Evolutionary conservation across 2,329 filamentous ascomycete genomes (phyloP).

Genomic region (Stenocarpella maydis): DNA sequence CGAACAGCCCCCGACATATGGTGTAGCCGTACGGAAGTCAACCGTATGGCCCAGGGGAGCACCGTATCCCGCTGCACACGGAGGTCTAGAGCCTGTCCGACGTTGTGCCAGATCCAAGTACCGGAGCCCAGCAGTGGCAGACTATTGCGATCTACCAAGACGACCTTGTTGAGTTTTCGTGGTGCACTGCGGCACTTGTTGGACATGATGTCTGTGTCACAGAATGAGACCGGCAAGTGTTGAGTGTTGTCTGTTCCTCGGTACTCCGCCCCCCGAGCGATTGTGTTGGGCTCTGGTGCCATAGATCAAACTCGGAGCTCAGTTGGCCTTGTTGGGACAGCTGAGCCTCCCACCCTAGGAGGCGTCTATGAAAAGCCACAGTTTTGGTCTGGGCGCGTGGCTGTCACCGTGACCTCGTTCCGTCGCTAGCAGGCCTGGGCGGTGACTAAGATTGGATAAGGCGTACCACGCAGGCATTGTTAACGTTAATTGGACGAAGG

Average conservation of each 20-base stretch:
- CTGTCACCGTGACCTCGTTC: slow-evolving; percentile 7
- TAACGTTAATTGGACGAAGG: not conserved
- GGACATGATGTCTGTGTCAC: slow-evolving; percentile 26
- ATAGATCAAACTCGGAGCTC: slow-evolving; percentile 13
- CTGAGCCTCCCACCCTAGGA: not conserved
- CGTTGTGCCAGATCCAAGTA: slow-evolving; percentile 23
- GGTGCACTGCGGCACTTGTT: slow-evolving; percentile 27
- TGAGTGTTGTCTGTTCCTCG: slow-evolving; percentile 3
- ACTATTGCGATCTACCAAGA: slow-evolving; percentile 29
- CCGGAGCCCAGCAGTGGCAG: slow-evolving; percentile 26
- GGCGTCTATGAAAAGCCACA: slow-evolving; percentile 7
- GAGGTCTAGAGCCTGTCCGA: slow-evolving; percentile 15
- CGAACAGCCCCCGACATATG: slow-evolving; percentile 22
- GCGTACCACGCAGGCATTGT: not conserved
- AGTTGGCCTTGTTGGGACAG: slow-evolving; percentile 1
- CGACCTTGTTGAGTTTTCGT: slow-evolving; percentile 21
- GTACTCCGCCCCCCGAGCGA: slow-evolving; percentile 13
- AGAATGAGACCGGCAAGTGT: slow-evolving; percentile 22
- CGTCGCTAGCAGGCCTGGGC: not conserved
- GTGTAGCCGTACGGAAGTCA: slow-evolving; percentile 20
- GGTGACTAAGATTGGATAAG: not conserved
- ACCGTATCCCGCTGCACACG: slow-evolving; percentile 1
- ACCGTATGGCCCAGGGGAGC: slow-evolving; percentile 18
- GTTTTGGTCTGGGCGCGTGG: not conserved
- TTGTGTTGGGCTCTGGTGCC: slow-evolving; percentile 17